Conservation (phyloP, 805 yeast genomes). For the Metschnikowia arizonensis region DNA sequence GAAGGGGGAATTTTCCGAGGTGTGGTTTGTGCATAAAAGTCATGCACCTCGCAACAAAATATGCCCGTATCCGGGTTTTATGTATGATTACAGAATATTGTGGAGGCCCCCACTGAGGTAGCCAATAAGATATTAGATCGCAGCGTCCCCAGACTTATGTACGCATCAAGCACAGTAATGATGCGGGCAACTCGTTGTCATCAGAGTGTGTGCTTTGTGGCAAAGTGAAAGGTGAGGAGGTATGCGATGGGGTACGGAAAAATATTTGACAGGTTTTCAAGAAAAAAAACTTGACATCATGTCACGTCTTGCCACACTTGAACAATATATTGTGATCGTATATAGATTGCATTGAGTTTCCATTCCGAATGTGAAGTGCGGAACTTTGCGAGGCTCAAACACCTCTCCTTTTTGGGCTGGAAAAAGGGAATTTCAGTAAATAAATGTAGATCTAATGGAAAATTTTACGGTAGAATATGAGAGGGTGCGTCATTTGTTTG, state of each 20-base stretch:
- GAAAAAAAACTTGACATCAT: background rate
- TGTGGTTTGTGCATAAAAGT: background rate
- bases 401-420: background rate
- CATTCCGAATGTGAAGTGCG: background rate
- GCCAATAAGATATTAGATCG: background rate
- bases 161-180: background rate
- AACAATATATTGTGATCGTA: background rate
- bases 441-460: background rate
- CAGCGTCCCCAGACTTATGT: background rate
- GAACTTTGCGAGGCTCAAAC: background rate
- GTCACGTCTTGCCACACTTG: background rate
- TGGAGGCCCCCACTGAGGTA: conserved; percentile 6
- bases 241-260: background rate
- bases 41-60: conserved; percentile 2
- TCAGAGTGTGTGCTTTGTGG: background rate
- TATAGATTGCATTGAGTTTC: background rate
- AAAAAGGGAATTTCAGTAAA: background rate
- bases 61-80: conserved; percentile 5
- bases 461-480: conserved; percentile 3
- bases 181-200: background rate
- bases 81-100: conserved; percentile 1
- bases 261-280: background rate
- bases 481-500: background rate
- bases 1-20: background rate
- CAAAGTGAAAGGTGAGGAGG: background rate